These are phyloP conservation scores for Fusarium tanahbumbuense DNA, from an alignment of 2,329 filamentous ascomycete genomes.

Conservation along the genomic window DNA sequence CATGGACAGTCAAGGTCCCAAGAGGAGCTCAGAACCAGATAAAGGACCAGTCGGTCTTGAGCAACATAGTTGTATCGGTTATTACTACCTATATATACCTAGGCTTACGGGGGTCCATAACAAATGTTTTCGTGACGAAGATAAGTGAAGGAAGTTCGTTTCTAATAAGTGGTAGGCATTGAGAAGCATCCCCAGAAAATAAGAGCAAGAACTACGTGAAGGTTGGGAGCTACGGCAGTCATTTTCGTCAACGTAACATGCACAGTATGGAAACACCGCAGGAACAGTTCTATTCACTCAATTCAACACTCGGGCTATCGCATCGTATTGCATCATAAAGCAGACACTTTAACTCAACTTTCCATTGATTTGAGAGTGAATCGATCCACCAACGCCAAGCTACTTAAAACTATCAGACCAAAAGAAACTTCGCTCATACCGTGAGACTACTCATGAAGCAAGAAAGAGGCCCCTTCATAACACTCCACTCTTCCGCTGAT, in stretches of 20 bases:
- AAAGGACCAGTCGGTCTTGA: background rate
- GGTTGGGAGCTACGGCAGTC: background rate
- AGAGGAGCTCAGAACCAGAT: background rate
- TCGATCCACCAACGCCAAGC: conserved; percentile 47
- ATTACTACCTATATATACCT: background rate
- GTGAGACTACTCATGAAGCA: conserved; percentile 31
- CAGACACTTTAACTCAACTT: conserved; percentile 21
- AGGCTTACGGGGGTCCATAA: background rate
- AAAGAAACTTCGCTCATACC: conserved; percentile 20
- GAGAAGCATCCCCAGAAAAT: background rate
- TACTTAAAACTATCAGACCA: conserved; percentile 40
- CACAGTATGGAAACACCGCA: background rate
- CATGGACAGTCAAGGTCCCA: background rate
- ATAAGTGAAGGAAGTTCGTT: background rate
- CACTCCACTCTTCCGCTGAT: conserved; percentile 12
- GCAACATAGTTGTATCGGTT: background rate
- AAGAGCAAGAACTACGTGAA: background rate
- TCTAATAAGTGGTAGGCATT: background rate
- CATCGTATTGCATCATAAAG: conserved; percentile 31
- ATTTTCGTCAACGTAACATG: background rate
- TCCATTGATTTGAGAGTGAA: conserved; percentile 30
- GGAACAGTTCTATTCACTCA: conserved; percentile 18
- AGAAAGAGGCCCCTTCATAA: conserved; percentile 8
- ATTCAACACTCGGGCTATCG: conserved; percentile 39
- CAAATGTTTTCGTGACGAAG: background rate